Percentiles rank a stretch among this genome's conserved stretches.
These are phyloP conservation scores for Neckera pumila DNA, from an alignment of 225 moss, liverwort and hornwort species.

Conservation along the genomic window DNA sequence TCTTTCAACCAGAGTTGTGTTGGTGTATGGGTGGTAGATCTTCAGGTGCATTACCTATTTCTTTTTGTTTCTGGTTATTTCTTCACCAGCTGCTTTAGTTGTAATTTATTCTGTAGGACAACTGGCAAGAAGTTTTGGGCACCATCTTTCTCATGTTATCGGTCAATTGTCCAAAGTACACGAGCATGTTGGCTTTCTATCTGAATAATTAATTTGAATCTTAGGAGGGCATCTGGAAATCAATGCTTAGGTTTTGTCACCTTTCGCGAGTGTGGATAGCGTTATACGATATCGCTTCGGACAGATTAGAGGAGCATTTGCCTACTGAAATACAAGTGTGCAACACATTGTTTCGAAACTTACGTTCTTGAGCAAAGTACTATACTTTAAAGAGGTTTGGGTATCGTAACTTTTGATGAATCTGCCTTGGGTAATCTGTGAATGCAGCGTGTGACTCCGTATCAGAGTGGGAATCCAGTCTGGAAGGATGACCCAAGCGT, in stretches of 20 bases:
- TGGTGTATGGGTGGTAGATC: slow-evolving; percentile 98
- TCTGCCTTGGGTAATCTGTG: slow-evolving; percentile 1
- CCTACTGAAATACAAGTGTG: neutral
- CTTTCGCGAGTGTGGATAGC: neutral
- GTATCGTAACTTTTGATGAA: neutral
- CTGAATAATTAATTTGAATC: neutral
- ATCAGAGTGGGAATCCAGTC: slow-evolving; percentile 66
- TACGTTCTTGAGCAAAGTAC: neutral
- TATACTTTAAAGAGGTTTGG: neutral
- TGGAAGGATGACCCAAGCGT: slow-evolving; percentile 29
- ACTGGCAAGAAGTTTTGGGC: neutral
- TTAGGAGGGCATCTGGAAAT: neutral
- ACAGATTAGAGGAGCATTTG: neutral
- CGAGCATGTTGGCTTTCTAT: neutral
- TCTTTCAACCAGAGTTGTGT: slow-evolving; percentile 98
- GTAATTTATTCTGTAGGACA: neutral
- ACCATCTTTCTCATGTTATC: neutral
- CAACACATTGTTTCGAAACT: neutral
- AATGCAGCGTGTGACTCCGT: slow-evolving; percentile 82
- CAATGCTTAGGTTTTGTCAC: neutral
- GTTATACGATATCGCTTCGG: neutral
- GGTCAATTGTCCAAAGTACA: neutral
- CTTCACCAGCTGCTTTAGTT: neutral
- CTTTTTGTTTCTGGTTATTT: neutral
- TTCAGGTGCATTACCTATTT: slow-evolving; percentile 42